These are phyloP conservation scores for Penicillium thymicola DNA, from an alignment of 2,329 filamentous ascomycete species.

Conservation along the genomic window DNA sequence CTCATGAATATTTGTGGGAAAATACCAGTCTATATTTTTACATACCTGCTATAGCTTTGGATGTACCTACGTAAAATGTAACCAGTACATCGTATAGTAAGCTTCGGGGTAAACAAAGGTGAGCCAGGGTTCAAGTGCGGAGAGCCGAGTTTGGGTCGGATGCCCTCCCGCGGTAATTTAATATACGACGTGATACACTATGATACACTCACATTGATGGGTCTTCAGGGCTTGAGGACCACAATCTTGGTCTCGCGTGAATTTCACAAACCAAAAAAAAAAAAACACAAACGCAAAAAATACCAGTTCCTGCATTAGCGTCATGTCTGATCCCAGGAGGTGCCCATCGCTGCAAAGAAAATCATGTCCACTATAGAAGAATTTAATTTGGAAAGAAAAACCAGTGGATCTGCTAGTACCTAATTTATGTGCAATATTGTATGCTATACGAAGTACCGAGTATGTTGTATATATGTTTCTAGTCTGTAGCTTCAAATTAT, in stretches of 20 bases:
- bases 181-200: background rate
- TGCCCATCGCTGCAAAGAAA: constrained; percentile 7
- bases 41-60: background rate
- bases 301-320: constrained; percentile 41
- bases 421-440: background rate
- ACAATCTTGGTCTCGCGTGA: background rate
- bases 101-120: constrained; percentile 7
- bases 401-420: background rate
- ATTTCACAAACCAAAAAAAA: background rate
- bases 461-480: background rate
- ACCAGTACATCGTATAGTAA: background rate
- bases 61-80: background rate
- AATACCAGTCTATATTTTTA: background rate
- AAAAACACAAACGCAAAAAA: constrained; percentile 2
- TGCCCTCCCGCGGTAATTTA: constrained; percentile 12
- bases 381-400: background rate
- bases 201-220: background rate
- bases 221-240: background rate
- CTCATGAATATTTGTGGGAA: background rate
- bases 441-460: background rate
- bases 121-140: constrained; percentile 14
- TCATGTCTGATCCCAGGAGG: constrained; percentile 17
- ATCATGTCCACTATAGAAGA: constrained; percentile 5
- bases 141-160: constrained; percentile 7
- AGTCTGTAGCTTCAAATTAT: background rate